Conservation (phyloP, 139 green algal genomes). For the Ulvella scutata region DNA sequence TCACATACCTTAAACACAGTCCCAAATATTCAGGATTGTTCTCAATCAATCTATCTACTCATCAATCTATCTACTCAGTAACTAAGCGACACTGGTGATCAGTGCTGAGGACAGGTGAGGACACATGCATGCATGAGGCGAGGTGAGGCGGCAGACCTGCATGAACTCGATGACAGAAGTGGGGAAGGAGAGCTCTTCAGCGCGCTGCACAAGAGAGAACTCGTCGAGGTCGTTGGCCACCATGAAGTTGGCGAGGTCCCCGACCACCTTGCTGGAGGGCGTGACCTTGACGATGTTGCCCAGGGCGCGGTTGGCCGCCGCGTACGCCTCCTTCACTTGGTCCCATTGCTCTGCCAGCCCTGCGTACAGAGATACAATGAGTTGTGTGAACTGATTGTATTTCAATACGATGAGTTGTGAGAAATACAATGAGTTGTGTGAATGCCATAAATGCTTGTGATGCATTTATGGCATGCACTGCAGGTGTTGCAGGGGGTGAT, state of each 20-base stretch:
- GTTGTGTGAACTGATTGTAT: too few species aligned
- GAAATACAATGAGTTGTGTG: too few species aligned
- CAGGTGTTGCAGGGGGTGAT: too few species aligned
- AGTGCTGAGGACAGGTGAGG: neutral
- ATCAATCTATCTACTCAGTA: too few species aligned
- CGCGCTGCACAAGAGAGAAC: constrained; percentile 51
- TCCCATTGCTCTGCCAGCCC: constrained; percentile 72
- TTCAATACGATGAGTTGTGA: too few species aligned
- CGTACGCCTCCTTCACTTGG: constrained; percentile 70
- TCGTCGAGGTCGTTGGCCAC: constrained; percentile 79
- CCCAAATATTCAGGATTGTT: too few species aligned
- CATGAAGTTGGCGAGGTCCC: constrained; percentile 93
- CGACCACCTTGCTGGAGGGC: constrained; percentile 69
- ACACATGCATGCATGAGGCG: neutral
- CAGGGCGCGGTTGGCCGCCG: constrained; percentile 67
- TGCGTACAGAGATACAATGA: too few species aligned
- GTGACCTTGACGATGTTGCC: constrained; percentile 90
- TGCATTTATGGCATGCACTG: too few species aligned
- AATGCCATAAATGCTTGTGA: too few species aligned
- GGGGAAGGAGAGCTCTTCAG: constrained; percentile 64
- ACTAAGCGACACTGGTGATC: too few species aligned
- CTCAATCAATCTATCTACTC: too few species aligned
- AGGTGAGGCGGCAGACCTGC: constrained; percentile 19
- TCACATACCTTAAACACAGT: too few species aligned
- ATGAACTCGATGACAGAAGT: constrained; percentile 74